phyloP scores from a whole-genome alignment of 208 protist genomes.

The Crithidia sp. region DNA sequence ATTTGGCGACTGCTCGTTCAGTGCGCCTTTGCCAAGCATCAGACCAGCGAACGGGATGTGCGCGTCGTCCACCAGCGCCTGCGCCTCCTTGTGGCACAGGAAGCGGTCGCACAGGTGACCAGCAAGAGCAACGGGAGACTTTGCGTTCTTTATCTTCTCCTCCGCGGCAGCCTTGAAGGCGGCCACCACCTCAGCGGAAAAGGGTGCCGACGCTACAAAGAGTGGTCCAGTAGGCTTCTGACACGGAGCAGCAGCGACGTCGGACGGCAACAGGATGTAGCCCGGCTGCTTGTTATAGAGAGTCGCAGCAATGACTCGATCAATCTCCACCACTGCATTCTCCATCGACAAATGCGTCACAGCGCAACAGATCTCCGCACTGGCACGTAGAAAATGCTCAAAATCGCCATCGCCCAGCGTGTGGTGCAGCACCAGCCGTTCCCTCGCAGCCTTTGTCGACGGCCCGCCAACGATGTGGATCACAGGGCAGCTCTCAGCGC shows the following conservation, averaged over 20 bases:
- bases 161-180: conserved; percentile 37
- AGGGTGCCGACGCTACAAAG: no score
- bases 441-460: conserved; percentile 21
- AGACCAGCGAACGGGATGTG: conserved; percentile 43
- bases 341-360: conserved; percentile 11
- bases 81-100: conserved; percentile 28
- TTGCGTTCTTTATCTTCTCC: conserved; percentile 28
- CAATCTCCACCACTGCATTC: conserved; percentile 39
- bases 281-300: conserved; percentile 36
- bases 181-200: conserved; percentile 10
- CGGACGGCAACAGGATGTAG: conserved; percentile 45
- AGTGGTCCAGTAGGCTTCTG: no score
- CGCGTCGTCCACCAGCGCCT: conserved; percentile 45
- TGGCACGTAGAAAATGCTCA: conserved; percentile 38
- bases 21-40: conserved; percentile 49
- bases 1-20: conserved; percentile 51
- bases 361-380: conserved; percentile 33
- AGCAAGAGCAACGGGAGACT: conserved; percentile 24
- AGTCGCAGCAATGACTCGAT: conserved; percentile 31
- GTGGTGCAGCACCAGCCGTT: conserved; percentile 38
- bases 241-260: conserved; percentile 18
- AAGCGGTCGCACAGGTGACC: conserved; percentile 56
- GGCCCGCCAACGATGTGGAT: conserved; percentile 51
- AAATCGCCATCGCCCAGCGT: conserved; percentile 44
- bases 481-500: conserved; percentile 40